Evolutionary conservation across 2,329 filamentous ascomycete species (phyloP).

Genomic region (Diaporthe citri): DNA sequence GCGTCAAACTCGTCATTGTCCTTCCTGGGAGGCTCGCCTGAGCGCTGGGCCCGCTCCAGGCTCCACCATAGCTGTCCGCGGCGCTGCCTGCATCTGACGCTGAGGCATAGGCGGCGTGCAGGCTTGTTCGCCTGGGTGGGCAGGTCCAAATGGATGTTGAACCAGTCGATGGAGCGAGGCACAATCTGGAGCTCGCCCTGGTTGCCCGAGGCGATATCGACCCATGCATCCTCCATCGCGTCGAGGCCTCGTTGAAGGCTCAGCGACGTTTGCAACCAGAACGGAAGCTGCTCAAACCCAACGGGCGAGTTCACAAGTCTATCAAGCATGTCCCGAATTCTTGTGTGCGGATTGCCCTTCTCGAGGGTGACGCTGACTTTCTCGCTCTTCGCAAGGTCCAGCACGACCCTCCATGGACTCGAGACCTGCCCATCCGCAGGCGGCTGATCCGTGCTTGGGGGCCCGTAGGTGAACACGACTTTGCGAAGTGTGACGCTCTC

Average conservation of each 20-base stretch:
- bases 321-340: constrained; percentile 70
- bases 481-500: constrained; percentile 71
- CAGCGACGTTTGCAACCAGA: constrained; percentile 70
- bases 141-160: constrained; percentile 67
- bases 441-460: constrained; percentile 45
- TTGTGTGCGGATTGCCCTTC: constrained; percentile 75
- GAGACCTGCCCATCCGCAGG: constrained; percentile 39
- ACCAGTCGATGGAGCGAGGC: constrained; percentile 68
- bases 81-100: constrained; percentile 63
- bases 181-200: constrained; percentile 64
- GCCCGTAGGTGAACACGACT: constrained; percentile 77
- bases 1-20: constrained; percentile 52
- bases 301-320: constrained; percentile 67
- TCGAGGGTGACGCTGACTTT: constrained; percentile 71
- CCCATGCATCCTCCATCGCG: constrained; percentile 69
- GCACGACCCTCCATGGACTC: constrained; percentile 64
- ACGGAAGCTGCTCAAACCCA: constrained; percentile 66
- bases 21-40: constrained; percentile 42
- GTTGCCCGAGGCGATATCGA: constrained; percentile 54
- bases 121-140: constrained; percentile 42
- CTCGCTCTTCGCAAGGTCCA: constrained; percentile 67
- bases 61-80: constrained; percentile 66
- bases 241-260: constrained; percentile 74
- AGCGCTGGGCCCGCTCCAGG: constrained; percentile 53
- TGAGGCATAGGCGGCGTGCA: constrained; percentile 59